These are phyloP conservation scores for Rhodotorula paludigena DNA, from an alignment of 768 basidiomycete species.

Conservation along the genomic window DNA sequence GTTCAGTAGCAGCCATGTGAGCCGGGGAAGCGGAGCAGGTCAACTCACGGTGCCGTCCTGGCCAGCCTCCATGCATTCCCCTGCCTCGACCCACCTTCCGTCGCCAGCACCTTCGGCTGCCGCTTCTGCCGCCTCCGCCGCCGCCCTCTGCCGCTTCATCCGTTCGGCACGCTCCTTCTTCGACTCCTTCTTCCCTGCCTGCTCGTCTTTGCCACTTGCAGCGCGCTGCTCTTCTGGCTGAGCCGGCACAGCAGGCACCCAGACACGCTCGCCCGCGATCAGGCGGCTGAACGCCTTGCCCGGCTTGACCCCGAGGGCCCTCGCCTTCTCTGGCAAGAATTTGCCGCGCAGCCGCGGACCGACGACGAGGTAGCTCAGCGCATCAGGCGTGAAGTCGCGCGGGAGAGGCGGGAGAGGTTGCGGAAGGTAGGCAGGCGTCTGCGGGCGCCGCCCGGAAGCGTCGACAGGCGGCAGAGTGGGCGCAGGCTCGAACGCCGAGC, in stretches of 20 bases:
- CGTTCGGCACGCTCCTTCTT: slow-evolving; percentile 16
- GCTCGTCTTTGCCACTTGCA: slow-evolving; percentile 12
- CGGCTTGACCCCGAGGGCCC: slow-evolving; percentile 57
- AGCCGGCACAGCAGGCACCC: slow-evolving; percentile 19
- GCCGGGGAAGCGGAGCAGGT: not conserved
- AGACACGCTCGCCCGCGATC: slow-evolving; percentile 61
- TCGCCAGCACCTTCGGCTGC: slow-evolving; percentile 20
- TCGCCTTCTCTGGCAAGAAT: slow-evolving; percentile 66
- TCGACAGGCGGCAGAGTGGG: not conserved
- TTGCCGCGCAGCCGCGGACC: slow-evolving; percentile 57
- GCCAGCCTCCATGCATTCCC: slow-evolving; percentile 44
- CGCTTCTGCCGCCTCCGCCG: not conserved
- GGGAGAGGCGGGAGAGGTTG: slow-evolving; percentile 23
- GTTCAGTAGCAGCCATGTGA: not conserved
- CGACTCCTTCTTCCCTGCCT: slow-evolving; percentile 14
- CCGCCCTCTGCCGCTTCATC: slow-evolving; percentile 5
- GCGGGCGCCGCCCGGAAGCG: slow-evolving; percentile 12
- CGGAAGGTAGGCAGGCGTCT: slow-evolving; percentile 27
- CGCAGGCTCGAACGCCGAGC: slow-evolving; percentile 12
- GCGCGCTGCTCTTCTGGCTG: slow-evolving; percentile 46
- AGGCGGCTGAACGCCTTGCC: slow-evolving; percentile 61
- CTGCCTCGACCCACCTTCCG: slow-evolving; percentile 44
- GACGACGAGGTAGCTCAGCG: slow-evolving; percentile 50
- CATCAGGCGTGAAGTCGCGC: slow-evolving; percentile 10
- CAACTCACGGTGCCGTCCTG: slow-evolving; percentile 45